A percentile compares a stretch with the other conserved stretches of the same genome.
Conservation (phyloP, 2,329 filamentous ascomycete genomes). For the Epichloe baconii region DNA sequence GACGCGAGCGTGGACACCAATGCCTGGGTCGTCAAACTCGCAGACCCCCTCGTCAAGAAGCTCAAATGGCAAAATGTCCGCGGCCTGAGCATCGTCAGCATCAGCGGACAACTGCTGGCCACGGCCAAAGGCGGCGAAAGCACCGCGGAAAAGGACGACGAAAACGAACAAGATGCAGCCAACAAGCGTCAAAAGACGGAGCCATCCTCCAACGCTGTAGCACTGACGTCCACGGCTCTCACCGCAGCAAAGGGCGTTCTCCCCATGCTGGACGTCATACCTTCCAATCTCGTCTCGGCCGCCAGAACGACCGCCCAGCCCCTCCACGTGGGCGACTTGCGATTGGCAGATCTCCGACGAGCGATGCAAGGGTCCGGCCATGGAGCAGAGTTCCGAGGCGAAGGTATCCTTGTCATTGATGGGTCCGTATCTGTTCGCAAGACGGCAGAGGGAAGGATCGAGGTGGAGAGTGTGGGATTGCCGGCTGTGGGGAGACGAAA, state of each 20-base stretch:
- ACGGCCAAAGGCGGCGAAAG: conserved; percentile 33
- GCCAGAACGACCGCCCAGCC: conserved; percentile 70
- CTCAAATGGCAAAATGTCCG: conserved; percentile 92
- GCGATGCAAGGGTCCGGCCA: conserved; percentile 74
- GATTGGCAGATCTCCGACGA: conserved; percentile 75
- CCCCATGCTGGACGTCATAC: conserved; percentile 41
- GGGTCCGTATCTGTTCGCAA: conserved; percentile 81
- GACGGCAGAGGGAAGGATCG: conserved; percentile 72
- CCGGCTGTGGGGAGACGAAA: conserved; percentile 29
- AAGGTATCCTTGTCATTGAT: conserved; percentile 84
- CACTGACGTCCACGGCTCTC: conserved; percentile 8
- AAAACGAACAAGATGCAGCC: conserved; percentile 30
- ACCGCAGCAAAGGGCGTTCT: conserved; percentile 16
- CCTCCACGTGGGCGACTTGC: conserved; percentile 85
- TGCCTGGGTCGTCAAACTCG: conserved; percentile 88
- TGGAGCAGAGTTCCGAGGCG: conserved; percentile 81
- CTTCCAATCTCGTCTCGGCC: conserved; percentile 51
- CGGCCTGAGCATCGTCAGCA: conserved; percentile 79
- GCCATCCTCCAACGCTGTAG: conserved; percentile 12
- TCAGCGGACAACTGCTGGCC: conserved; percentile 56
- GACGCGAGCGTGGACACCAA: conserved; percentile 96
- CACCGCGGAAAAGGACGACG: conserved; percentile 20
- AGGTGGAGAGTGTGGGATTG: conserved; percentile 63
- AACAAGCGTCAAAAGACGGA: conserved; percentile 39
- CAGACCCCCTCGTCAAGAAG: conserved; percentile 69